Percentiles rank a stretch among this genome's conserved stretches.
phyloP scores from a whole-genome alignment of 352 stramenopile genomes.

The Globisporangium mamillatum region DNA sequence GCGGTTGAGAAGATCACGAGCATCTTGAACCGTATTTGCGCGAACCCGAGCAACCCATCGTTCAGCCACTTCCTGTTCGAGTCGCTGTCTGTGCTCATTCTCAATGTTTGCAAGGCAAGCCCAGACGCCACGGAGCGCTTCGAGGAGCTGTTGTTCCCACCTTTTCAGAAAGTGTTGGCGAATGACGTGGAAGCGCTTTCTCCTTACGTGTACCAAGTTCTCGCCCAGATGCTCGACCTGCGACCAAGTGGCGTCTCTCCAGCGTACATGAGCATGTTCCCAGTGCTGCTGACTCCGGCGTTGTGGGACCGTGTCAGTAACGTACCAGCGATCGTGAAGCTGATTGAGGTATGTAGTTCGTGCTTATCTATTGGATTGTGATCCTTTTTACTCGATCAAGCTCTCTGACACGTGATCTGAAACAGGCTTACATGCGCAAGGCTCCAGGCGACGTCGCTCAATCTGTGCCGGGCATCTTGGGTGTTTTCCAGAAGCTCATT shows the following conservation, averaged over 20 bases:
- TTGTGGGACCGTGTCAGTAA: constrained; percentile 98
- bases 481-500: constrained; percentile 99
- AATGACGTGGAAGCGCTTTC: constrained; percentile 94
- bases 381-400: neutral
- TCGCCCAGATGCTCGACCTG: constrained; percentile 97
- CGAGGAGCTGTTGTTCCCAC: constrained; percentile 95
- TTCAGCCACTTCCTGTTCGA: constrained; percentile 99
- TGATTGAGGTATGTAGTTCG: constrained; percentile 78
- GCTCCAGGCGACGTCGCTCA: constrained; percentile 86
- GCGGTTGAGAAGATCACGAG: constrained; percentile 95
- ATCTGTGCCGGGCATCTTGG: constrained; percentile 87
- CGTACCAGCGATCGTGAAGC: constrained; percentile 94
- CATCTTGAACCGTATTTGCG: constrained; percentile 93
- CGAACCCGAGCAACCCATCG: constrained; percentile 97
- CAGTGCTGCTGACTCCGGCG: constrained; percentile 90
- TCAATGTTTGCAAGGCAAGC: constrained; percentile 90
- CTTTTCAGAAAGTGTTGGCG: constrained; percentile 96
- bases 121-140: constrained; percentile 83
- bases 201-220: constrained; percentile 99
- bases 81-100: constrained; percentile 95
- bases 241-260: constrained; percentile 81
- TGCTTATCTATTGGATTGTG: neutral
- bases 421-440: constrained; percentile 93
- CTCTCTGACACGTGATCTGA: neutral
- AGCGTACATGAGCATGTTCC: constrained; percentile 96